Base-by-base conservation (phyloP, 1,284 basidiomycete genomes). In the Lentinus polychrous region DNA sequence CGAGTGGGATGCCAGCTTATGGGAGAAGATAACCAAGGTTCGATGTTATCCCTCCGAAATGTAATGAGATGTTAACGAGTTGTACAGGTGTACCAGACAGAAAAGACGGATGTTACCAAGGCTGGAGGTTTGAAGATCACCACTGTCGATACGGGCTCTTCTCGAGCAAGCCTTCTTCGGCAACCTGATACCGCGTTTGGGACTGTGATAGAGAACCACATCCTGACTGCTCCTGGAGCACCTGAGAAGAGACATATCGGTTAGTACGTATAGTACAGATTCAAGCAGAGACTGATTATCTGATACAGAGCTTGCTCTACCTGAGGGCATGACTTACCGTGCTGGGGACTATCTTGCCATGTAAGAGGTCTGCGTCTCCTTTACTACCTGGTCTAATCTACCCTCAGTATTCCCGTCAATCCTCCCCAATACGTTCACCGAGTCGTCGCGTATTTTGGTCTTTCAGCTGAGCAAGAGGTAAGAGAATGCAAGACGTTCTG, bases 281-380 rank as follows among this genome's bases (percentile, higher is more conserved):
- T 46, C 5, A 18, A 24, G 45, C 34, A 31, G 55, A 59, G 35
- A 11, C 31, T 51, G 20, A 46, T 6, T 6, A 14, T 40, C 39
- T 5, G 24, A 17, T 46, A 20, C 52, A 70, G 71, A 71, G 44
- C 66, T 76, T 52, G 59, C 65, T 44, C 60, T 75, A 5, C 73
- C 74, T 3, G 64, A 70, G 43, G 69, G 63, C 5, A 54, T 60
- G 32, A 65, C 62, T 2, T 72, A 68, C 52, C 57, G 64, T 39
- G 63, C 71, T 1, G 75, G 75, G 12, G 75, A 77, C 56, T 76
- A 77, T 54, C 65, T 76, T 22, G 68, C 71, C 2, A 70, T 76
- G 69, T 71, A 45, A 44, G 65, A 54, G 12, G 11, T 2, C 23
- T 3, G 1, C 6, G 17, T 3, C 6, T n/a, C 4, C 18, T 5